A percentile compares a stretch with the other conserved stretches of the same genome.
These are phyloP conservation scores for Fusarium secorum DNA, from an alignment of 2,329 filamentous ascomycete species.

Conservation along the genomic window DNA sequence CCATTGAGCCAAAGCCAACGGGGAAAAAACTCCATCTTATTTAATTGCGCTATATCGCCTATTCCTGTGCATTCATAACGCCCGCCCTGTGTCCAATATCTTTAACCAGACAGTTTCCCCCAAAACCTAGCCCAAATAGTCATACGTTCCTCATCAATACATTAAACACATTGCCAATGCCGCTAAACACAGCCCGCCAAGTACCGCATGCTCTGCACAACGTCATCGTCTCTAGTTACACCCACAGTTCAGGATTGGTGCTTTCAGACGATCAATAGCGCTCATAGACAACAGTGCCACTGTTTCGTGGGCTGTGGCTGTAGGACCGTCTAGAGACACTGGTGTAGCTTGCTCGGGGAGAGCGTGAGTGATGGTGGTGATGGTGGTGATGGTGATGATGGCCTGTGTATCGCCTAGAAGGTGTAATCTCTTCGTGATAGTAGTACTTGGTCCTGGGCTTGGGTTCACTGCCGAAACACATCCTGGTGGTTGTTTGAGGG, in stretches of 20 bases:
- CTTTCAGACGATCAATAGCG: constrained; percentile 13
- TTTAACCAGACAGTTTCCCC: constrained; percentile 1
- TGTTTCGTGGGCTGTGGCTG: constrained; percentile 54
- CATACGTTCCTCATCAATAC: constrained; percentile 14
- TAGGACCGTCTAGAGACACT: constrained; percentile 50
- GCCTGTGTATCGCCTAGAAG: constrained; percentile 51
- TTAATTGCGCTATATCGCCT: background rate
- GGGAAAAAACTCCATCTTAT: background rate
- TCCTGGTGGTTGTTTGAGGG: constrained; percentile 43
- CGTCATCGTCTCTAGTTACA: constrained; percentile 21
- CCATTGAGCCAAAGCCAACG: background rate
- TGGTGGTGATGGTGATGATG: constrained; percentile 49
- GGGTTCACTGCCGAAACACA: constrained; percentile 60
- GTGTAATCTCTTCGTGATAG: constrained; percentile 63
- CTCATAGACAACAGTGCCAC: constrained; percentile 45
- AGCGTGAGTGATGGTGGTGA: constrained; percentile 46
- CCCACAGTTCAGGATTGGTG: background rate
- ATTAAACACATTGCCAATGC: constrained; percentile 26
- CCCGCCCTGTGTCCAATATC: constrained; percentile 10
- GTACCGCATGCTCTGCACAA: constrained; percentile 7
- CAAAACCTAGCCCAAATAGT: background rate
- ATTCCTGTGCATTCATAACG: constrained; percentile 11
- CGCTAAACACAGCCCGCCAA: constrained; percentile 25
- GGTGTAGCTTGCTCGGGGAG: constrained; percentile 55
- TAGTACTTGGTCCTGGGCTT: constrained; percentile 58